A percentile compares a stretch with the other conserved stretches of the same genome.
These are phyloP conservation scores for Cystobasidium ongulense DNA, from an alignment of 768 basidiomycete genomes.

Conservation along the genomic window DNA sequence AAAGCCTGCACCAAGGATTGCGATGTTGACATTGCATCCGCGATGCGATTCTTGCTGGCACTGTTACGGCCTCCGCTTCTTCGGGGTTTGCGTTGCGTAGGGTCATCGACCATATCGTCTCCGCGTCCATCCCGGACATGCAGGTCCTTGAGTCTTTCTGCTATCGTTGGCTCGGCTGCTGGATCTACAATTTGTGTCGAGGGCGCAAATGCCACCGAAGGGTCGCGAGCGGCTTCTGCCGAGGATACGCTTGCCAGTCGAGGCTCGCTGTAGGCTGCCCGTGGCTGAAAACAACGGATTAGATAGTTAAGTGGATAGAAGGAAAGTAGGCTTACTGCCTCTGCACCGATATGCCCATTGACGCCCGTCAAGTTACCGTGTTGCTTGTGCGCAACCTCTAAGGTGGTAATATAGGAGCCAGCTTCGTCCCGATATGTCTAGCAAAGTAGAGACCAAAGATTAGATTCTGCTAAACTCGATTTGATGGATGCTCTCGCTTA, in stretches of 20 bases:
- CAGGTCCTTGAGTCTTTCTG: constrained; percentile 74
- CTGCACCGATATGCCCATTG: not conserved
- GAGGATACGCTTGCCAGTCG: not conserved
- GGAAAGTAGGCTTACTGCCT: not conserved
- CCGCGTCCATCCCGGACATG: constrained; percentile 48
- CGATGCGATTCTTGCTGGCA: constrained; percentile 32
- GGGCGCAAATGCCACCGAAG: constrained; percentile 43
- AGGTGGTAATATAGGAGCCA: not conserved
- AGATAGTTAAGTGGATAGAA: too few relatives aligned
- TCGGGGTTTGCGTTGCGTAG: constrained; percentile 28
- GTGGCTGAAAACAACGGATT: not conserved
- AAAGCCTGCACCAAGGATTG: constrained; percentile 91
- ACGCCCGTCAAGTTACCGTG: not conserved
- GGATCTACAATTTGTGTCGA: constrained; percentile 70
- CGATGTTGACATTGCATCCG: constrained; percentile 74
- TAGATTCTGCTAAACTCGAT: too few relatives aligned
- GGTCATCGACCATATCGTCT: constrained; percentile 31
- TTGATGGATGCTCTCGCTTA: not conserved
- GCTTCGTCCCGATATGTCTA: not conserved
- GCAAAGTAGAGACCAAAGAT: too few relatives aligned
- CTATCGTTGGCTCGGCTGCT: constrained; percentile 81
- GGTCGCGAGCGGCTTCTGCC: not conserved
- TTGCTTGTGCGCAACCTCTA: not conserved
- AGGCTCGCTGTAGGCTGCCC: not conserved
- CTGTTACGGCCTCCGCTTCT: constrained; percentile 10